phyloP scores from a whole-genome alignment of 768 basidiomycete species.

The Hydnomerulius pinastri region DNA sequence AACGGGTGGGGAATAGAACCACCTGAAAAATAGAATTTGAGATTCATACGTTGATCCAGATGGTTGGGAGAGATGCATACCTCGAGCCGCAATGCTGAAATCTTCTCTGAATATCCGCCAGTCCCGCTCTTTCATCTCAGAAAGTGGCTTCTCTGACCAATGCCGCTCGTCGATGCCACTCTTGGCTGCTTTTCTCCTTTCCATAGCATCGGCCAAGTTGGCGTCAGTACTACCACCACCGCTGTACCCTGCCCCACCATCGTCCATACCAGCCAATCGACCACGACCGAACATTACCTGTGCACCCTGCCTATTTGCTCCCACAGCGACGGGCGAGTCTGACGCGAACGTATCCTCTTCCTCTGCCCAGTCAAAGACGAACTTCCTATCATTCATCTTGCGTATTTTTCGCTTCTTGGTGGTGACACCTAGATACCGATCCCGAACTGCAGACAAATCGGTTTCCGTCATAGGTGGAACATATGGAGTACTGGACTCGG shows the following conservation, averaged over 20 bases:
- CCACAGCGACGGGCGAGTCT: conserved; percentile 72
- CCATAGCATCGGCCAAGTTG: conserved; percentile 79
- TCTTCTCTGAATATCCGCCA: conserved; percentile 99
- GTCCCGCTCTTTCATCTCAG: conserved; percentile 94
- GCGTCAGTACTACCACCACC: conserved; percentile 41
- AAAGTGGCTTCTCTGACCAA: conserved; percentile 93
- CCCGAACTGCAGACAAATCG: conserved; percentile 82
- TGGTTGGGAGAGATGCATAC: conserved; percentile 38
- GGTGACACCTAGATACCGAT: conserved; percentile 92
- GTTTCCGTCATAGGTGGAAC: conserved; percentile 74
- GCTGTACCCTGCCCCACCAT: conserved; percentile 50
- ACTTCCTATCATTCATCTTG: conserved; percentile 94
- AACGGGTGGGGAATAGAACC: conserved; percentile 93
- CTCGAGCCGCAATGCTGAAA: conserved; percentile 93
- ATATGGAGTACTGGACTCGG: conserved; percentile 42
- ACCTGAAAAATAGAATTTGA: conserved; percentile 46
- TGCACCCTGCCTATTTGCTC: conserved; percentile 74
- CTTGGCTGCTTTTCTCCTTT: conserved; percentile 79
- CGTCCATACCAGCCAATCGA: conserved; percentile 84
- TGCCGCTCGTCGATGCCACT: conserved; percentile 90
- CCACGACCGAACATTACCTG: conserved; percentile 90
- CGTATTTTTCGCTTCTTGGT: conserved; percentile 94
- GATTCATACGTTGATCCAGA: neutral
- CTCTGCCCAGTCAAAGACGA: conserved; percentile 99
- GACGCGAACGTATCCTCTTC: conserved; percentile 90